Conservation (phyloP, 345 rosid species). For the Passiflora organensis region DNA sequence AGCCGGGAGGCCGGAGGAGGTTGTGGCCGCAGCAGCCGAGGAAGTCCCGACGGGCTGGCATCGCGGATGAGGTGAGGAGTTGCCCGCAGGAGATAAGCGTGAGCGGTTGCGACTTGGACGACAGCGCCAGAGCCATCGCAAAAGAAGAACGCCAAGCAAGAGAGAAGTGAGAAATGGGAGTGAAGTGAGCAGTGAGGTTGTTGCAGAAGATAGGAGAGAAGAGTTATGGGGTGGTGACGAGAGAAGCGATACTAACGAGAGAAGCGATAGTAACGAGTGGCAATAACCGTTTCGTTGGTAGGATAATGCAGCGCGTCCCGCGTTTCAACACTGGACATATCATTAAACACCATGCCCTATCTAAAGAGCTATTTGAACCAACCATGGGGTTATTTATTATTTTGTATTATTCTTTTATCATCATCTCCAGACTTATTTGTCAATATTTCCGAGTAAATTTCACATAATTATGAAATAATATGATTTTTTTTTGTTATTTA, state of each 20-base stretch:
- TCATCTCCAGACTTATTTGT: no score
- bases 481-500: neutral
- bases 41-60: constrained; percentile 36
- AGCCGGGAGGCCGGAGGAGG: constrained; percentile 45
- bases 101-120: constrained; percentile 17
- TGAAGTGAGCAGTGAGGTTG: constrained; percentile 17
- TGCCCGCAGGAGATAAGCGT: constrained; percentile 22
- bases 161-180: constrained; percentile 14
- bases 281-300: no score
- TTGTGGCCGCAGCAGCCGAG: constrained; percentile 40
- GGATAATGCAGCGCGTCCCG: no score
- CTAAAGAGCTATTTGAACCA: no score
- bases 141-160: constrained; percentile 5
- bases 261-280: no score
- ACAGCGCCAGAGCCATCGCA: constrained; percentile 47
- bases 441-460: no score
- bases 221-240: neutral
- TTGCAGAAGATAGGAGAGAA: neutral
- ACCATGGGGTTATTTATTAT: no score
- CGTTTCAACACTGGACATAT: no score
- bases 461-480: no score
- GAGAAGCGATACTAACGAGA: neutral
- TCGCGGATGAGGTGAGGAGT: constrained; percentile 21
- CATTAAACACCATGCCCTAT: no score
- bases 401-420: no score